phyloP scores from a whole-genome alignment of 805 yeast genomes.

The Kazachstania kunashirensis region DNA sequence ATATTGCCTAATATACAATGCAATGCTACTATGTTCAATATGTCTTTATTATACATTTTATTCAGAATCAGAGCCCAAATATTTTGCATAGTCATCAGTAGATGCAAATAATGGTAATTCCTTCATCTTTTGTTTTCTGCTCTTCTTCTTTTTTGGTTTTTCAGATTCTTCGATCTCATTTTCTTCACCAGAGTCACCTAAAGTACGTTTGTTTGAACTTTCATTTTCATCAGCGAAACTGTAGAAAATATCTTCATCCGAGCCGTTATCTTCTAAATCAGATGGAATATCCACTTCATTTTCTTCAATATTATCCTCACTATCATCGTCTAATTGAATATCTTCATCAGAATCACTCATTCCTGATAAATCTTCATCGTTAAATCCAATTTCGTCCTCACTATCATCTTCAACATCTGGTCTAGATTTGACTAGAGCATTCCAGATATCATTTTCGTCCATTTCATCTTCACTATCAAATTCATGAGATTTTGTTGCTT shows the following conservation, averaged over 20 bases:
- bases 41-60: too few relatives aligned
- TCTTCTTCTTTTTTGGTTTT: constrained; percentile 25
- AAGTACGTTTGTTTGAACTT: constrained; percentile 2
- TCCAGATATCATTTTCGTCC: constrained; percentile 70
- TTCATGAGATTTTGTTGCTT: constrained; percentile 26
- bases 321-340: constrained; percentile 16
- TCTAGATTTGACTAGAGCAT: constrained; percentile 62
- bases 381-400: constrained; percentile 36
- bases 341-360: constrained; percentile 17
- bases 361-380: constrained; percentile 31
- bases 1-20: too few relatives aligned
- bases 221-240: constrained; percentile 23
- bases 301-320: constrained; percentile 26
- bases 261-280: constrained; percentile 13
- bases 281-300: constrained; percentile 30
- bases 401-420: constrained; percentile 59
- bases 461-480: constrained; percentile 37
- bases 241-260: constrained; percentile 20
- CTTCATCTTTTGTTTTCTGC: constrained; percentile 34
- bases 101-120: constrained; percentile 79
- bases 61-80: constrained; percentile 57
- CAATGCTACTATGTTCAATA: too few relatives aligned
- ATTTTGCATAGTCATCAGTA: constrained; percentile 76
- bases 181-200: constrained; percentile 6
- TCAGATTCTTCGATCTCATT: constrained; percentile 12